phyloP scores from a whole-genome alignment of 371 early-diverging fungal species.

The Rhizopus stolonifer region DNA sequence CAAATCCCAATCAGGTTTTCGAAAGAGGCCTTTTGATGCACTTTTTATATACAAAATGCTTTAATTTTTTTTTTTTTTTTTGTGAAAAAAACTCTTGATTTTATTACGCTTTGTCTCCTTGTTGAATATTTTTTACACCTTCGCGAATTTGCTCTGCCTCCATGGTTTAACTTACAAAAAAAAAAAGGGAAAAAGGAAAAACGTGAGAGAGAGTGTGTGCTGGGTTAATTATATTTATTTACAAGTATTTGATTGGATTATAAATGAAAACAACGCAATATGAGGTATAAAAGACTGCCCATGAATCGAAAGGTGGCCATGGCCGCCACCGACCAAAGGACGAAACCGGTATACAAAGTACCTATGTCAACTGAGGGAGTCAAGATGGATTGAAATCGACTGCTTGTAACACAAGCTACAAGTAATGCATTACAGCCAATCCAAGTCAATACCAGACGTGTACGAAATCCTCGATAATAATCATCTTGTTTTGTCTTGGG shows the following conservation, averaged over 20 bases:
- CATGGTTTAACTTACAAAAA: conserved; percentile 25
- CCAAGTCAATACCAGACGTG: conserved; percentile 81
- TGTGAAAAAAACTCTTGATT: conserved; percentile 6
- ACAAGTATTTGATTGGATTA: conserved; percentile 5
- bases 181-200: background rate
- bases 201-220: background rate
- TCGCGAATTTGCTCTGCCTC: conserved; percentile 57
- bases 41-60: no score
- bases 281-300: conserved; percentile 61
- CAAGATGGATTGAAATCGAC: conserved; percentile 45
- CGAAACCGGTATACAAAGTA: conserved; percentile 69
- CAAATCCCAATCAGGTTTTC: conserved; percentile 89
- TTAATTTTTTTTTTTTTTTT: conserved; percentile 6
- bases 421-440: conserved; percentile 80
- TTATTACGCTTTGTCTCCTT: conserved; percentile 66
- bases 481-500: conserved; percentile 83
- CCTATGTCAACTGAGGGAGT: conserved; percentile 11
- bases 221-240: background rate
- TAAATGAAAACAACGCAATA: conserved; percentile 25
- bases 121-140: conserved; percentile 65
- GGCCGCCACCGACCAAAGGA: conserved; percentile 84
- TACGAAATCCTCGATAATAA: conserved; percentile 83
- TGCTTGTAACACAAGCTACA: conserved; percentile 66
- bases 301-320: conserved; percentile 75
- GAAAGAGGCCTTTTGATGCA: conserved; percentile 69